Conservation (phyloP, 257 asterid genomes). For the Nicotiana obtusifolia region DNA sequence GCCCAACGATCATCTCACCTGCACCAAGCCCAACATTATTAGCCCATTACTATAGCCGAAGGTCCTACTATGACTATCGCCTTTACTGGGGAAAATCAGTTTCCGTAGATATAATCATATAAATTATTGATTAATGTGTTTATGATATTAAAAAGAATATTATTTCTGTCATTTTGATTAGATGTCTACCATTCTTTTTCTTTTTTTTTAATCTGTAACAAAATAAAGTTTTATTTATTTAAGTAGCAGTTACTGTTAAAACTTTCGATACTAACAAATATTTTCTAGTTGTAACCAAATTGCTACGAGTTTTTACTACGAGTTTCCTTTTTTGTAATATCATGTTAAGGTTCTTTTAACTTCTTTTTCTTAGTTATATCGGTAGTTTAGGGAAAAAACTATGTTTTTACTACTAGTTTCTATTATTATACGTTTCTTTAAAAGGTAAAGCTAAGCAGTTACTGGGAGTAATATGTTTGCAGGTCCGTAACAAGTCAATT, state of each 20-base stretch:
- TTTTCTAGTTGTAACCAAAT: too few species aligned
- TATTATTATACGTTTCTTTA: neutral
- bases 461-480: neutral
- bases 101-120: neutral
- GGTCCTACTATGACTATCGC: too few species aligned
- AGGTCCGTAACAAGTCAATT: neutral
- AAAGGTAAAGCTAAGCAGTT: neutral
- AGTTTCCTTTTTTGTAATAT: neutral
- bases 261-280: neutral
- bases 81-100: neutral
- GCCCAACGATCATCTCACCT: slow-evolving; percentile 84
- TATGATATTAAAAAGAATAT: neutral
- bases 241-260: neutral
- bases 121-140: neutral
- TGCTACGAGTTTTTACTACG: neutral
- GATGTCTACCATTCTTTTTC: neutral
- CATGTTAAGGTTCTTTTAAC: neutral
- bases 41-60: neutral
- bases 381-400: neutral
- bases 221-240: neutral
- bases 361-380: neutral
- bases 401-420: neutral
- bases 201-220: too few species aligned
- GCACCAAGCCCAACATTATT: slow-evolving; percentile 4
- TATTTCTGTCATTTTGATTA: neutral